A percentile compares a stretch with the other conserved stretches of the same genome.
These are phyloP conservation scores for Phycomyces nitens DNA, from an alignment of 192 early-diverging fungal genomes.

Conservation along the genomic window DNA sequence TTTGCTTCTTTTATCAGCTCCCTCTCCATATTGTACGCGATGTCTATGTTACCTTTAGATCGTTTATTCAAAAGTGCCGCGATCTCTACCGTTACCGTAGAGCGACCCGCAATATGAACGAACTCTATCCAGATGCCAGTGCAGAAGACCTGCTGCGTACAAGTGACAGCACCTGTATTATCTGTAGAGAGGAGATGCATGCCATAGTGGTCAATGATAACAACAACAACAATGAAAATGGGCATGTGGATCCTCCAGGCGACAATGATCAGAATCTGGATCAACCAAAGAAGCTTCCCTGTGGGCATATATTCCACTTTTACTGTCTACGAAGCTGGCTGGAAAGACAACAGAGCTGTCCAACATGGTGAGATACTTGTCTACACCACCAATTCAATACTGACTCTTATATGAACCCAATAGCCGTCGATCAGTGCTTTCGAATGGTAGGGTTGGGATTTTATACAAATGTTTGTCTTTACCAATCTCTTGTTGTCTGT, in stretches of 20 bases:
- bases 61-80: conserved; percentile 85
- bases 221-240: too few species aligned
- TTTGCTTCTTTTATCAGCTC: conserved; percentile 79
- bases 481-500: too few species aligned
- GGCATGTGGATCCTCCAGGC: background rate
- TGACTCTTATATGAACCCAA: background rate
- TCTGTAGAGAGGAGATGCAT: conserved; percentile 96
- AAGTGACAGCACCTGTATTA: conserved; percentile 87
- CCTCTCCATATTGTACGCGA: conserved; percentile 96
- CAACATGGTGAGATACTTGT: conserved; percentile 73
- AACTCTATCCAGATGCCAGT: conserved; percentile 91
- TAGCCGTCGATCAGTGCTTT: conserved; percentile 51
- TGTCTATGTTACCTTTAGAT: conserved; percentile 89
- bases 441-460: conserved; percentile 12
- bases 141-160: conserved; percentile 68
- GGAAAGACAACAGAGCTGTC: conserved; percentile 95
- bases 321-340: conserved; percentile 95
- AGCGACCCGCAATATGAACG: conserved; percentile 95
- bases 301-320: conserved; percentile 98
- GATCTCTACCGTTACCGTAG: conserved; percentile 89
- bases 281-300: conserved; percentile 90
- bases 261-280: conserved; percentile 40
- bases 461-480: background rate
- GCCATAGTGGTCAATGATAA: background rate
- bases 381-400: background rate